These are phyloP conservation scores for Cystobasidiopsis lactophilus DNA, from an alignment of 768 basidiomycete genomes.

Conservation along the genomic window DNA sequence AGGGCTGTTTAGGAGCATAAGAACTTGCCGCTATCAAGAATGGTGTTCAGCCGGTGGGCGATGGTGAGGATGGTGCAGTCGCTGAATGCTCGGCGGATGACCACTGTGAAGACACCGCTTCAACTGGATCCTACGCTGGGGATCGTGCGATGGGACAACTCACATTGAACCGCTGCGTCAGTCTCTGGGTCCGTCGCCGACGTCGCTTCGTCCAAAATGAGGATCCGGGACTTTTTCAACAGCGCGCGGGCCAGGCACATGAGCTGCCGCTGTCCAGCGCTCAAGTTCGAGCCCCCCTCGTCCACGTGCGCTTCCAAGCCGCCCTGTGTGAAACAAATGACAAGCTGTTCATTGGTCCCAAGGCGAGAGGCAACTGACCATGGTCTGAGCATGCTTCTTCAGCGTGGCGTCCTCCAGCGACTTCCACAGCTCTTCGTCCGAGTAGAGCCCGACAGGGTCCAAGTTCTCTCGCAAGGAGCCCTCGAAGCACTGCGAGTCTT, in stretches of 20 bases:
- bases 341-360: neutral
- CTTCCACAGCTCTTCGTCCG: constrained; percentile 66
- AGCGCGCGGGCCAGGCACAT: constrained; percentile 11
- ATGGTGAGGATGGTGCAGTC: constrained; percentile 9
- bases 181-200: constrained; percentile 10
- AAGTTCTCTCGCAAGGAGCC: constrained; percentile 58
- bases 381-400: constrained; percentile 3
- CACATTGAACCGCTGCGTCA: too few species aligned
- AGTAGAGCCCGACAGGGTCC: constrained; percentile 53
- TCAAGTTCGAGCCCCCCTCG: constrained; percentile 10
- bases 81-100: constrained; percentile 6
- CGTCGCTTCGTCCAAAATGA: constrained; percentile 11
- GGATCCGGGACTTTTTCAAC: constrained; percentile 3
- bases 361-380: neutral
- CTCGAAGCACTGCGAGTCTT: constrained; percentile 26
- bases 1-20: too few species aligned
- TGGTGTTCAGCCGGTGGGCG: constrained; percentile 9
- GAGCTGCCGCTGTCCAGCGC: constrained; percentile 12
- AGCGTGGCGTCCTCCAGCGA: constrained; percentile 45
- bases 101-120: constrained; percentile 2
- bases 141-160: too few species aligned
- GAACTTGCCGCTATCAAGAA: constrained; percentile 1
- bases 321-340: constrained; percentile 2
- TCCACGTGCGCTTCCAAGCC: constrained; percentile 9
- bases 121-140: constrained; percentile 1